Conservation (phyloP, 192 early-diverging fungal genomes). For the Coemansia sp. region DNA sequence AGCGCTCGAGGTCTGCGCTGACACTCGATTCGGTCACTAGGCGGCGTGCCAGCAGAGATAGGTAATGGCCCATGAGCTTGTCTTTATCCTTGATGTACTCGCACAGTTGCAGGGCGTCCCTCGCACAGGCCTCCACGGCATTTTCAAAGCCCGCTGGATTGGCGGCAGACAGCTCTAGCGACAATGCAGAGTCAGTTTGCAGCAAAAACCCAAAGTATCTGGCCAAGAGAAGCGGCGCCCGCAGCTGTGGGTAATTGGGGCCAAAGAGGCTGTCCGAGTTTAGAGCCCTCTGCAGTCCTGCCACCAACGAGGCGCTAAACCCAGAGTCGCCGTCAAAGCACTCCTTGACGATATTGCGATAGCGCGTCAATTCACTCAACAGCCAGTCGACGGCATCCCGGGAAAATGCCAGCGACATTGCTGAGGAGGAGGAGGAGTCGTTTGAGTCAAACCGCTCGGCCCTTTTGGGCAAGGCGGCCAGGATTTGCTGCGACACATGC, state of each 20-base stretch:
- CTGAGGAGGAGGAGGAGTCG: neutral
- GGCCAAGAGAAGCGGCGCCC: neutral
- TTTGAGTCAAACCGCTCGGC: constrained; percentile 54
- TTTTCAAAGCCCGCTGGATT: neutral
- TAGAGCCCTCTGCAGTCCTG: neutral
- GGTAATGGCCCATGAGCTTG: neutral
- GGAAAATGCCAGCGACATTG: constrained; percentile 3
- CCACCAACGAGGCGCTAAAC: neutral
- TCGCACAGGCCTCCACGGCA: neutral
- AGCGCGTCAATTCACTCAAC: neutral
- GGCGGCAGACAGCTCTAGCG: neutral
- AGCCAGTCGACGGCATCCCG: neutral
- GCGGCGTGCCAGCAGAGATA: neutral
- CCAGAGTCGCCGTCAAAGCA: neutral
- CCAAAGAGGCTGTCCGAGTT: neutral
- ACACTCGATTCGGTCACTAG: neutral
- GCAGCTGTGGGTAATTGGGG: neutral
- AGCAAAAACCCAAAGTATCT: neutral
- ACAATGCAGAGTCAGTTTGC: no score
- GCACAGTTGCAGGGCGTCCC: neutral
- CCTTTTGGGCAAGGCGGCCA: constrained; percentile 72
- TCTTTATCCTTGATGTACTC: neutral
- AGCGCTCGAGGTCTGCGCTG: neutral
- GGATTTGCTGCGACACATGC: constrained; percentile 75
- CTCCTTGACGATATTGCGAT: neutral